phyloP scores from a whole-genome alignment of 2,329 filamentous ascomycete genomes.

The Juglanconis juglandina region DNA sequence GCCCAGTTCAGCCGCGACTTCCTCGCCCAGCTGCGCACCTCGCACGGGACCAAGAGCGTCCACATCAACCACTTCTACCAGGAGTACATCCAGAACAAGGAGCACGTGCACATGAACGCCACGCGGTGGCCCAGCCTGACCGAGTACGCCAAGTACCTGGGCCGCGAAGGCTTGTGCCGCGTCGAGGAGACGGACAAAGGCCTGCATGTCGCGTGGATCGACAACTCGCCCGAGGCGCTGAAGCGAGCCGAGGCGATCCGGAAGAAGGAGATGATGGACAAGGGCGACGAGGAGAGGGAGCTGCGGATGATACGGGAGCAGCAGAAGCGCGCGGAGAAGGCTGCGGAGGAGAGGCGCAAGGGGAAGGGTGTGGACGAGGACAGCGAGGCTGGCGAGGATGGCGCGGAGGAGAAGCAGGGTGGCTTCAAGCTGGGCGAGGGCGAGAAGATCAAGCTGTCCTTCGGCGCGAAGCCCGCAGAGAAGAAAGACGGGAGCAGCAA shows the following conservation, averaged over 20 bases:
- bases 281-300: slow-evolving; percentile 86
- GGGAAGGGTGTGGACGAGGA: slow-evolving; percentile 26
- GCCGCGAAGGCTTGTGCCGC: slow-evolving; percentile 79
- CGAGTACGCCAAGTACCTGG: slow-evolving; percentile 84
- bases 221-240: slow-evolving; percentile 84
- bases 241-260: slow-evolving; percentile 74
- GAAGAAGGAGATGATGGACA: slow-evolving; percentile 81
- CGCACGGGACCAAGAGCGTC: slow-evolving; percentile 87
- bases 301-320: slow-evolving; percentile 79
- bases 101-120: slow-evolving; percentile 90
- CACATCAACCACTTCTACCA: slow-evolving; percentile 94
- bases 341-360: slow-evolving; percentile 45
- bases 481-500: slow-evolving; percentile 20
- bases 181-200: slow-evolving; percentile 89
- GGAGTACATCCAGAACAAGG: slow-evolving; percentile 81
- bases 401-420: slow-evolving; percentile 39
- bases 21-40: slow-evolving; percentile 69
- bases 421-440: slow-evolving; percentile 62
- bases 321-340: slow-evolving; percentile 69
- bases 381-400: slow-evolving; percentile 25
- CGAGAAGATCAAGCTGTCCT: slow-evolving; percentile 72
- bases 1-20: slow-evolving; percentile 80
- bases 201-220: slow-evolving; percentile 83
- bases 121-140: slow-evolving; percentile 86
- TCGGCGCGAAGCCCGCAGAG: slow-evolving; percentile 46